phyloP scores from a whole-genome alignment of 345 rosid genomes.

The Atalantia buxifolia region DNA sequence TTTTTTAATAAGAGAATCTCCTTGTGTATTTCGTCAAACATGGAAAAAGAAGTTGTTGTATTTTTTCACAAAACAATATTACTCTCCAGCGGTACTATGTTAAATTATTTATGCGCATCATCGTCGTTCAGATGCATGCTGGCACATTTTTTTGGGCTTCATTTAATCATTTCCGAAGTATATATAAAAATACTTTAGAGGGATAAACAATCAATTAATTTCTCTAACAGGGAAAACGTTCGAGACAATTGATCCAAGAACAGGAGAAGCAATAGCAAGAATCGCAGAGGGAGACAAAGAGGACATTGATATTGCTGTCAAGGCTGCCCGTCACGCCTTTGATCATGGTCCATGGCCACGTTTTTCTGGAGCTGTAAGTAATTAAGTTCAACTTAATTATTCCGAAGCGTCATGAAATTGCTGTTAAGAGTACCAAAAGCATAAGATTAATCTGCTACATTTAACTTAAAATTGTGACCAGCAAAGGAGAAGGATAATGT shows the following conservation, averaged over 20 bases:
- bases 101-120: too few species aligned
- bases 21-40: too few species aligned
- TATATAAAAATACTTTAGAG: too few species aligned
- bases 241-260: slow-evolving; percentile 60
- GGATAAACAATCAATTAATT: neutral
- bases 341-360: slow-evolving; percentile 77
- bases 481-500: slow-evolving; percentile 63
- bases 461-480: slow-evolving; percentile 6
- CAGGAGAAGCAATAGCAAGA: slow-evolving; percentile 37
- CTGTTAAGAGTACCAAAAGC: too few species aligned
- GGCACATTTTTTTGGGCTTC: too few species aligned
- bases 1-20: too few species aligned
- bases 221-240: slow-evolving; percentile 38
- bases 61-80: too few species aligned
- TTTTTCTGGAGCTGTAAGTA: slow-evolving; percentile 53
- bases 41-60: too few species aligned
- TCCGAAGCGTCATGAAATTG: neutral
- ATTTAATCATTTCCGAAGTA: too few species aligned
- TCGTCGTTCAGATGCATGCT: too few species aligned
- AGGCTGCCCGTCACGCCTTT: slow-evolving; percentile 62
- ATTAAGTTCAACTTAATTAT: neutral
- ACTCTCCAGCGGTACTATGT: too few species aligned
- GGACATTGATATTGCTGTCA: slow-evolving; percentile 56
- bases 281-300: slow-evolving; percentile 54
- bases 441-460: too few species aligned